Conservation (phyloP, 2,329 filamentous ascomycete genomes). For the Colletotrichum nymphaeae region DNA sequence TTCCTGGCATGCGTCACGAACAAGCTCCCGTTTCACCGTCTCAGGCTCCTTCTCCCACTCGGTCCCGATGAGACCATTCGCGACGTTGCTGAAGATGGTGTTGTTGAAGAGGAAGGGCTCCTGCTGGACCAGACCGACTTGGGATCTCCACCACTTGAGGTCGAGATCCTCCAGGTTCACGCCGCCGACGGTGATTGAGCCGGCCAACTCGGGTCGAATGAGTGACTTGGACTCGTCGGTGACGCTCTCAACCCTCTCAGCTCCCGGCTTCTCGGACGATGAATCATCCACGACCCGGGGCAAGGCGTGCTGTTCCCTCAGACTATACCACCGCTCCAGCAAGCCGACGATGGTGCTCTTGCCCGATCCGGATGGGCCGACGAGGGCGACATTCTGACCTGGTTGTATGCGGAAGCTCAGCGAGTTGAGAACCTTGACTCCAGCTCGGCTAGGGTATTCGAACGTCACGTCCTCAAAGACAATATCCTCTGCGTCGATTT, state of each 20-base stretch:
- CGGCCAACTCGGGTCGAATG: slow-evolving; percentile 8
- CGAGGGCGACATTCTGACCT: slow-evolving; percentile 48
- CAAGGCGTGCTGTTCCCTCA: slow-evolving; percentile 36
- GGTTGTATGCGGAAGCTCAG: slow-evolving; percentile 40
- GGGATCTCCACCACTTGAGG: slow-evolving; percentile 55
- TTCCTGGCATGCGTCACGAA: slow-evolving; percentile 61
- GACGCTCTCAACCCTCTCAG: slow-evolving; percentile 10
- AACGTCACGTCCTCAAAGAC: slow-evolving; percentile 41
- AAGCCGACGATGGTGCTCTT: slow-evolving; percentile 57
- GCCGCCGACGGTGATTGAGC: slow-evolving; percentile 34
- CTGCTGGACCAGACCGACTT: slow-evolving; percentile 65
- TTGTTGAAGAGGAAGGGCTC: slow-evolving; percentile 67
- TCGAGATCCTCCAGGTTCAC: slow-evolving; percentile 38
- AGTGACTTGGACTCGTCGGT: slow-evolving; percentile 4
- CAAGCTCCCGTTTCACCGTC: slow-evolving; percentile 52
- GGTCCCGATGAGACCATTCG: slow-evolving; percentile 54
- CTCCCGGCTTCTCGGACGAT: not conserved
- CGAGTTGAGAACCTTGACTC: slow-evolving; percentile 47
- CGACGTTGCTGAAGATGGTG: slow-evolving; percentile 61
- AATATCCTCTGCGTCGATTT: slow-evolving; percentile 36
- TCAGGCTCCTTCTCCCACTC: slow-evolving; percentile 50
- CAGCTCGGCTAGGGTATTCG: slow-evolving; percentile 43
- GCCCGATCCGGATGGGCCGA: slow-evolving; percentile 56
- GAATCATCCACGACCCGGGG: slow-evolving; percentile 11
- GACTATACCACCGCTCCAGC: slow-evolving; percentile 53